These are phyloP conservation scores for Przewalskia tangutica DNA, from an alignment of 257 asterid genomes.

Conservation along the genomic window DNA sequence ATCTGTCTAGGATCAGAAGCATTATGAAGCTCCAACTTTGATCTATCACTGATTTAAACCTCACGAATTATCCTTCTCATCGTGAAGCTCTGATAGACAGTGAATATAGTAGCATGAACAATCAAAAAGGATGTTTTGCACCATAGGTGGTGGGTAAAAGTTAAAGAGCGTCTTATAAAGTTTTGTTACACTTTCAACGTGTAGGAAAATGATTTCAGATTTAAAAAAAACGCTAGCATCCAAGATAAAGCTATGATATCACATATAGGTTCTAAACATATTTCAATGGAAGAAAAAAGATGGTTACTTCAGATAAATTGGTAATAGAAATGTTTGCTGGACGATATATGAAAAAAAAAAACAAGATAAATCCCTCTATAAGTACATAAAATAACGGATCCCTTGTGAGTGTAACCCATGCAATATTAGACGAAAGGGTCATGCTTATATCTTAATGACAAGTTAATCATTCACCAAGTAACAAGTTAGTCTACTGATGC, in stretches of 20 bases:
- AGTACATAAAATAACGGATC: neutral
- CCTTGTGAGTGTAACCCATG: neutral
- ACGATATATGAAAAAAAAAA: neutral
- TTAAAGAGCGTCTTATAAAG: neutral
- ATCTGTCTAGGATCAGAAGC: conserved; percentile 15
- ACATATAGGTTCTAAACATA: neutral
- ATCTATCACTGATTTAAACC: conserved; percentile 28
- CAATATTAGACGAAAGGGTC: neutral
- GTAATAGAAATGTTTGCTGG: neutral
- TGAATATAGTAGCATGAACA: neutral
- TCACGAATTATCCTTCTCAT: conserved; percentile 16
- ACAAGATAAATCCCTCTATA: neutral
- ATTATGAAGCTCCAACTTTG: conserved; percentile 7
- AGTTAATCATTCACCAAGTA: neutral
- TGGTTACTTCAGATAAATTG: neutral
- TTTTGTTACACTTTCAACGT: neutral
- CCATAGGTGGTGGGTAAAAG: neutral
- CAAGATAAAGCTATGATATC: neutral
- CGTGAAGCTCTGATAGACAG: conserved; percentile 23
- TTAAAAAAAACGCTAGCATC: neutral
- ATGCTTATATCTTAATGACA: neutral
- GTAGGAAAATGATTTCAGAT: neutral
- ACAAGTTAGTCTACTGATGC: neutral
- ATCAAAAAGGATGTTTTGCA: neutral
- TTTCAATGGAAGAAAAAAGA: neutral